Base-by-base conservation (phyloP, 768 basidiomycete genomes). In the Lactarius sp. region DNA sequence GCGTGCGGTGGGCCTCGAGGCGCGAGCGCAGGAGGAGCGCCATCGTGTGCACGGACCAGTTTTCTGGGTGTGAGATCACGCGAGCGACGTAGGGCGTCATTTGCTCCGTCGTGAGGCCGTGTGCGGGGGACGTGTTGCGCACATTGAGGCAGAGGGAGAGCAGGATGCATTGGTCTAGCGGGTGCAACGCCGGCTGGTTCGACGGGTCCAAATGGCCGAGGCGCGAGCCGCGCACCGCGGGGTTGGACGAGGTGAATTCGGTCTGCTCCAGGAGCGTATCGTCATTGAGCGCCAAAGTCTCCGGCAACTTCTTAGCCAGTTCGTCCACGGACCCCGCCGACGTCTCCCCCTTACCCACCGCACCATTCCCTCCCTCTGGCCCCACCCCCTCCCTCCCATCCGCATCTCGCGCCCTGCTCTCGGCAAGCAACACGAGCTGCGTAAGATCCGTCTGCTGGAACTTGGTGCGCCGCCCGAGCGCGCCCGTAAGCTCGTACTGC, bases 31-130 rank as follows among this genome's bases (percentile, higher is more conserved):
- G 84, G 55, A 99, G 83, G 57, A 98, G 85, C 34, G 94, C 95
- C 85, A 95, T 96, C 42, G 95, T 96, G 76, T 98, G 93, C 36
- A 98, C 80, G 6, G 93, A 90, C 97, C 97, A 99, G 74, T 98
- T 98, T 60, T 80, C 78, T 2, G 94, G 93, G 71, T 98, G 92
- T 1, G 86, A 79, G 67, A 98, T 83, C 42, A 98, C 92, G 42
- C 96, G 89, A 13, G 86, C 75, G 61, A 98, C 85, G 79, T 96
- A 98, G 13, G 97, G 90, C 2, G 85, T 73, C 90, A 98, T 95
- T 72, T 98, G 94, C 70, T 92, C 92, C 56, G 82, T 80, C 34
- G 95, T 97, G 58, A 99, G 82, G 13, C 94, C 96, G 75, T 96
- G 92, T 52, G 81, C 77, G 18, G 95, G 95, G 2, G 92, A 91